Evolutionary conservation across 108 stramenopile genomes (phyloP), one percentile per base, ranked within the genome.

Genomic region (Licmophora abbreviata): DNA sequence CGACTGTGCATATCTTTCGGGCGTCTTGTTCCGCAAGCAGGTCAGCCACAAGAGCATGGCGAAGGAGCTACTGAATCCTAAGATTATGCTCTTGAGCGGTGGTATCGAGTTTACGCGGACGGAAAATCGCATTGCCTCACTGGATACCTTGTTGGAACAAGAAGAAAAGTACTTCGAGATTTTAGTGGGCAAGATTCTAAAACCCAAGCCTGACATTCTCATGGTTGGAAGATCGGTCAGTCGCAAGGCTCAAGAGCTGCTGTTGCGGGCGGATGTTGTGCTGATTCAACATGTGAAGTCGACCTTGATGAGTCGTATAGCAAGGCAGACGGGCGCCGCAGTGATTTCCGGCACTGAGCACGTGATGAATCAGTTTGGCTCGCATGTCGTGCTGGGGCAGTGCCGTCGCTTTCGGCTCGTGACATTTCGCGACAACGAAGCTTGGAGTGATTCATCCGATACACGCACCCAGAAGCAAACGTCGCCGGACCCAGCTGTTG

Each of bases 111-210:
- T 89, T 54, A 89, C 91, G 4, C 77, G 96, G 37, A 73, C 80
- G 9, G 92, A 88, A 43, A 73, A 79, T 47, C 71, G 80, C 24
- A 87, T 96, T 22, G 81, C 88, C 4, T 92, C 85, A 0, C 51
- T 96, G 28, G 92, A 95, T 50, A 93, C 92, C 6, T 59, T 96
- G 26, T 56, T 95, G 35, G 97, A 95, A 55, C 84, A 86, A 54
- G 97, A 98, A 61, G 81, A 88, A 31, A 87, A 92, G 45, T 95
- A 92, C 70, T 93, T 92, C 63, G 80, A 95, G 66, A 95, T 96
- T 27, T 58, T 96, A 14, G 94, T 95, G 18, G 73, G 79, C 17
- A 95, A 93, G 49, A 93, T 98, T 27, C 58, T 88, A 38, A 84
- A 92, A 43, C 47, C 93, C 23, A 72, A 84, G 58, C 97, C 97